Evolutionary conservation across 768 basidiomycete species (phyloP).

Genomic region (Lentinula detonsa): DNA sequence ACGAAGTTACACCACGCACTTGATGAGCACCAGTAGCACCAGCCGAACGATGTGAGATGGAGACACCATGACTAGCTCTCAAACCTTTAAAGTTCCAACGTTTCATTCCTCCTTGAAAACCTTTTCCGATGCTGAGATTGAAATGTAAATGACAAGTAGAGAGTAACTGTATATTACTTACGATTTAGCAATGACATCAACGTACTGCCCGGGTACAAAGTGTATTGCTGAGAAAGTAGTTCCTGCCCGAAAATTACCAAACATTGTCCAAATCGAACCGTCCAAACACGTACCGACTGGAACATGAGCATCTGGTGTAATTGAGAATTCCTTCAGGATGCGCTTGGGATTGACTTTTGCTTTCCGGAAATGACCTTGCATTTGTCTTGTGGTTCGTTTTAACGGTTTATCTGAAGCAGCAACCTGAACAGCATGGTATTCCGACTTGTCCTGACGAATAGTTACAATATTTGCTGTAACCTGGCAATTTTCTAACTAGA

Average conservation of each 20-base stretch:
- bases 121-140: conserved; percentile 80
- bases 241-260: conserved; percentile 37
- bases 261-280: neutral
- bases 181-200: conserved; percentile 90
- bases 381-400: conserved; percentile 71
- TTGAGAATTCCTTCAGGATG: conserved; percentile 81
- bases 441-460: conserved; percentile 56
- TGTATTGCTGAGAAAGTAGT: conserved; percentile 87
- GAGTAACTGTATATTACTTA: conserved; percentile 33
- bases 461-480: conserved; percentile 75
- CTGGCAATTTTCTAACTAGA: conserved; percentile 82
- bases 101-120: conserved; percentile 97
- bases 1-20: conserved; percentile 35
- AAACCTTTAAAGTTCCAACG: conserved; percentile 90
- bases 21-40: conserved; percentile 96
- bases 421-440: conserved; percentile 91
- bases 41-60: conserved; percentile 85
- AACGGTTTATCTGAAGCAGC: conserved; percentile 71
- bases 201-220: conserved; percentile 95
- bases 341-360: conserved; percentile 80
- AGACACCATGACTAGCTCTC: conserved; percentile 93
- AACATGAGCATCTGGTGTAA: conserved; percentile 84
- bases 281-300: conserved; percentile 64
- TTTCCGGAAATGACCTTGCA: conserved; percentile 86
- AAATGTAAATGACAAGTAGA: neutral